These are phyloP conservation scores for Metarhizium sp. DNA, from an alignment of 2,329 filamentous ascomycete genomes.

Conservation along the genomic window DNA sequence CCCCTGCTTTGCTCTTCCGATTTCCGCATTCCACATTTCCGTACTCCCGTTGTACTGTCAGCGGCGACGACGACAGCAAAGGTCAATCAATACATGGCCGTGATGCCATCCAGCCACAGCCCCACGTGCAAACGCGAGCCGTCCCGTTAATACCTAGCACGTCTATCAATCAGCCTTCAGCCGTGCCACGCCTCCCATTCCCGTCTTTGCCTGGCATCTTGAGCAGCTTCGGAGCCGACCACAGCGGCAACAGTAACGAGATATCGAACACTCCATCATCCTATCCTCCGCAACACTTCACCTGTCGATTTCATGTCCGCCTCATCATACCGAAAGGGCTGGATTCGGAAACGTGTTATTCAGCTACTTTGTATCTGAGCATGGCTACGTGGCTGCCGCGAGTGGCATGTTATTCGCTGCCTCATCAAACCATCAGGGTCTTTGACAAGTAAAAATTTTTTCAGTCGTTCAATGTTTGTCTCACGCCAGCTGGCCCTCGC, in stretches of 20 bases:
- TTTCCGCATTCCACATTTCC: too few species aligned
- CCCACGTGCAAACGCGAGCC: background rate
- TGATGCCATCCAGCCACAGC: background rate
- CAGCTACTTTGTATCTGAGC: background rate
- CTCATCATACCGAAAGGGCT: constrained; percentile 7
- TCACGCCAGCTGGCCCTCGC: background rate
- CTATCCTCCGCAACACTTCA: too few species aligned
- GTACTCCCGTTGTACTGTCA: too few species aligned
- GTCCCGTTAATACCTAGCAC: background rate
- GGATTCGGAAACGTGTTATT: background rate
- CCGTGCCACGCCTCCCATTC: background rate
- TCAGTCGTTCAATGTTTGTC: background rate
- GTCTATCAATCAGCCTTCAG: background rate
- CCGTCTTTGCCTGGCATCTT: too few species aligned
- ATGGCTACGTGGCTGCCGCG: background rate
- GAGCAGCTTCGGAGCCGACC: too few species aligned
- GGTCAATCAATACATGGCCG: background rate
- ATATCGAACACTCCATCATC: too few species aligned
- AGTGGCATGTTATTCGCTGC: constrained; percentile 2
- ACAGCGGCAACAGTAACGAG: too few species aligned
- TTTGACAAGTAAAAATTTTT: background rate
- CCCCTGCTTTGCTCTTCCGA: too few species aligned
- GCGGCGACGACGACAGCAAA: too few species aligned
- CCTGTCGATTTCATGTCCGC: constrained; percentile 5
- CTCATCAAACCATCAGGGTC: background rate